phyloP scores from a whole-genome alignment of 192 early-diverging fungal species.

The Piromyces sp. region DNA sequence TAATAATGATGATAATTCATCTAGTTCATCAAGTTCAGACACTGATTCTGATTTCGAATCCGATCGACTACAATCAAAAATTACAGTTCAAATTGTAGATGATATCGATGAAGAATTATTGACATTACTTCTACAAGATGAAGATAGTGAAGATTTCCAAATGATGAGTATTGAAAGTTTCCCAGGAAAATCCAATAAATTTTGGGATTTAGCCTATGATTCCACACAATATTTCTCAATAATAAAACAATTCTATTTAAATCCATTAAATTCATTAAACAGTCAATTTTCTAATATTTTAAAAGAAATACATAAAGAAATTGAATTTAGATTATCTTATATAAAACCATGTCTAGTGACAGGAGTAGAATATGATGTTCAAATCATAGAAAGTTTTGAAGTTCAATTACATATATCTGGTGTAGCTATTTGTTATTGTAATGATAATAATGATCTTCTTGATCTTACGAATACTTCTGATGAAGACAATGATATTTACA shows the following conservation, averaged over 20 bases:
- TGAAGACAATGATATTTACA: background rate
- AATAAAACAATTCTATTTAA: background rate
- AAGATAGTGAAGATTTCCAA: background rate
- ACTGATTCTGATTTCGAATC: background rate
- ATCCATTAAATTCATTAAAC: slow-evolving; percentile 22
- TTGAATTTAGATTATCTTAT: slow-evolving; percentile 41
- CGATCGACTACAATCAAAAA: background rate
- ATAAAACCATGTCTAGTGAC: slow-evolving; percentile 43
- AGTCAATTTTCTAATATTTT: slow-evolving; percentile 50
- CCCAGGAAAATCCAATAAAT: background rate
- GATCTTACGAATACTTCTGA: no score
- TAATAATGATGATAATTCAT: background rate
- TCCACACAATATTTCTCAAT: background rate
- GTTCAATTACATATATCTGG: slow-evolving; percentile 47
- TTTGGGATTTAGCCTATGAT: background rate
- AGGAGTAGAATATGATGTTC: slow-evolving; percentile 44
- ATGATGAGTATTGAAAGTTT: background rate
- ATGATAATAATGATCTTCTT: background rate
- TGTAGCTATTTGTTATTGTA: slow-evolving; percentile 31
- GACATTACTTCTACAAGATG: background rate
- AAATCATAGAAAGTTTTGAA: slow-evolving; percentile 32
- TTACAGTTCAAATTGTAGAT: background rate
- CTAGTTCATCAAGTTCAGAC: background rate
- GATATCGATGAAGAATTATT: background rate
- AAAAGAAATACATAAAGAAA: slow-evolving; percentile 40